Evolutionary conservation across 495 filamentous ascomycete species (phyloP).

Genomic region (Letharia columbiana): DNA sequence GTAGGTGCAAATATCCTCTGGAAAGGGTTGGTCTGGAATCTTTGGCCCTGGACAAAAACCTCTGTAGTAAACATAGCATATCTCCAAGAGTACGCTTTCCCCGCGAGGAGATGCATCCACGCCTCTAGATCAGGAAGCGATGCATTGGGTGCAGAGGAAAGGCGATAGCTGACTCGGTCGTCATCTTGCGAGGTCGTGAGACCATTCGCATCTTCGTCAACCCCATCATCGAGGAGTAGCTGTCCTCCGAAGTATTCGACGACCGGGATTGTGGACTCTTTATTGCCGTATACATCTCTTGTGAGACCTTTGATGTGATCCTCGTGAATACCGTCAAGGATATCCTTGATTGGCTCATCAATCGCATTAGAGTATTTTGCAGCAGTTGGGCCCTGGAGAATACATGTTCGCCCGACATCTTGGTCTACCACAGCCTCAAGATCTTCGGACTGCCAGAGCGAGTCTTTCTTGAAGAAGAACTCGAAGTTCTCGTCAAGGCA

Average conservation of each 20-base stretch:
- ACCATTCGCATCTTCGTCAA: conserved; percentile 66
- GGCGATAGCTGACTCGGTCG: conserved; percentile 67
- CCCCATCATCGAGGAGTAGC: conserved; percentile 41
- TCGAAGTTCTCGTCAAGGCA: conserved; percentile 91
- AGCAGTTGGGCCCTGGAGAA: conserved; percentile 90
- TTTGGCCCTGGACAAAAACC: conserved; percentile 87
- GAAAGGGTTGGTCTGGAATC: conserved; percentile 95
- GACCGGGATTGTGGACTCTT: conserved; percentile 65
- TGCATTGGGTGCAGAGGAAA: conserved; percentile 61
- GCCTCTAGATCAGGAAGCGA: conserved; percentile 66
- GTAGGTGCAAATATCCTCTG: conserved; percentile 80
- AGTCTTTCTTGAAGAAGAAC: conserved; percentile 99
- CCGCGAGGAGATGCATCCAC: conserved; percentile 88
- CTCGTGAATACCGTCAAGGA: conserved; percentile 81
- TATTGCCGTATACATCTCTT: conserved; percentile 67
- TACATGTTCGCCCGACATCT: conserved; percentile 90
- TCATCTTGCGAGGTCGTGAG: conserved; percentile 66
- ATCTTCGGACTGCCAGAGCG: conserved; percentile 98
- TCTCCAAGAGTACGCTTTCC: conserved; percentile 74
- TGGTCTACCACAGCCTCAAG: conserved; percentile 90
- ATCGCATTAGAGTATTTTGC: conserved; percentile 80
- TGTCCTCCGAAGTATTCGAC: conserved; percentile 94
- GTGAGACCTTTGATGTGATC: conserved; percentile 73
- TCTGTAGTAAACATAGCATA: conserved; percentile 97
- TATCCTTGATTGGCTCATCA: conserved; percentile 89